Evolutionary conservation across 1,139 yeast species (phyloP), one percentile per base, ranked within the genome.

Genomic region (Zygoascus hellenicus): DNA sequence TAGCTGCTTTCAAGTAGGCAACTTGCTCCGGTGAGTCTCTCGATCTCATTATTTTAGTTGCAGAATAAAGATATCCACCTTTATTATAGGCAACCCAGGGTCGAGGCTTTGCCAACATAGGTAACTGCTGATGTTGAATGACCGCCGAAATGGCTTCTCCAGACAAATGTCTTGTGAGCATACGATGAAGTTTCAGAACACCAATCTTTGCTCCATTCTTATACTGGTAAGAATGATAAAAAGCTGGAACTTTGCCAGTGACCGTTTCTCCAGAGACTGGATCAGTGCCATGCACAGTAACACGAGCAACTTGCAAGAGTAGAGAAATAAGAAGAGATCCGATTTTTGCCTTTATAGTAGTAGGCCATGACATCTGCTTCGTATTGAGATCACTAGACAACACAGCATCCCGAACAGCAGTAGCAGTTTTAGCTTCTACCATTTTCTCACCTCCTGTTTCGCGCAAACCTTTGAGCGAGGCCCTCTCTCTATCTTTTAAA

Each of bases 81-180:
- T 78, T 77, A 58, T 81, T 80, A 75, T 81, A 81, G 9, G 80
- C 71, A 0, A 79, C 75, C 98, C 99, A 92, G 5, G 89, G 89
- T 48, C 81, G 73, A 17, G 98, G 98, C 52, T 81, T 78, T 9
- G 86, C 85, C 51, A 94, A 71, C 98, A 94, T 94, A 11, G 99
- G 99, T 50, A 94, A 72, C 53, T 78, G 74, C 65, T 92, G 97
- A 0, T 97, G 96, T 58, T 84, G 92, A 5, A 90, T 78, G 2
- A 83, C 74, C 48, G 83, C 81, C 10, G 78, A 74, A 40, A 81
- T 67, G 17, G 80, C 74, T 52, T 83, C 90, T 2, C 83, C 81
- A 6, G 89, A 81, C 49, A 90, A 67, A 58, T 77, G 80, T 30
- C 31, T n/a, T 6, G 43, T 41, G 46, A 92, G 74, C 22, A 77